These are phyloP conservation scores for Fagus sylvatica DNA, from an alignment of 306 rosid species.

Conservation along the genomic window DNA sequence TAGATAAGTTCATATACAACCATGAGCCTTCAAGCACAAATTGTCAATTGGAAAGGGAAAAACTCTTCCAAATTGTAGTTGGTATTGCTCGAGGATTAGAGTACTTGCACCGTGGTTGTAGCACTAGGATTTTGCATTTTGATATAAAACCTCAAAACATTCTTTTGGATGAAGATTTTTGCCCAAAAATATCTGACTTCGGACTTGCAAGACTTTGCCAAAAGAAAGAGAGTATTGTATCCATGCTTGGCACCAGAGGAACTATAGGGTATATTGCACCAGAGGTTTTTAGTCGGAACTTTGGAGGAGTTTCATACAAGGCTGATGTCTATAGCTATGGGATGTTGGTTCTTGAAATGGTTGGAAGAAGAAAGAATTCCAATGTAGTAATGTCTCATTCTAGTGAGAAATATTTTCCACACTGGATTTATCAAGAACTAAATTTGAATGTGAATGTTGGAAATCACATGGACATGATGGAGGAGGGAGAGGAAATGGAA, in stretches of 20 bases:
- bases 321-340: conserved; percentile 46
- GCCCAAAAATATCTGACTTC: conserved; percentile 43
- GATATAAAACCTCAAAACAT: conserved; percentile 18
- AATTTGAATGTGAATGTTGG: too few relatives aligned
- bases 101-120: conserved; percentile 26
- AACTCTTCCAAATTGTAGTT: conserved; percentile 7
- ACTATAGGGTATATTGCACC: conserved; percentile 40
- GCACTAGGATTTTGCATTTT: conserved; percentile 39
- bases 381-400: background rate
- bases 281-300: conserved; percentile 23
- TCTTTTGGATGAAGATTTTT: conserved; percentile 6
- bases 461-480: too few relatives aligned
- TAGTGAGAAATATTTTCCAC: background rate
- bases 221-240: conserved; percentile 34
- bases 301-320: conserved; percentile 35
- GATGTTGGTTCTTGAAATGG: conserved; percentile 38
- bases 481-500: too few relatives aligned
- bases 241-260: conserved; percentile 29
- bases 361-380: conserved; percentile 35
- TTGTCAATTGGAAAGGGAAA: conserved; percentile 21
- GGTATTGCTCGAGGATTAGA: conserved; percentile 48
- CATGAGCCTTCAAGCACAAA: background rate
- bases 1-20: conserved; percentile 33
- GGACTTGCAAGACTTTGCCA: conserved; percentile 41
- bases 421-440: too few relatives aligned